Evolutionary conservation across 2,329 filamentous ascomycete species (phyloP).

Genomic region (Ceratocystis lukuohia): DNA sequence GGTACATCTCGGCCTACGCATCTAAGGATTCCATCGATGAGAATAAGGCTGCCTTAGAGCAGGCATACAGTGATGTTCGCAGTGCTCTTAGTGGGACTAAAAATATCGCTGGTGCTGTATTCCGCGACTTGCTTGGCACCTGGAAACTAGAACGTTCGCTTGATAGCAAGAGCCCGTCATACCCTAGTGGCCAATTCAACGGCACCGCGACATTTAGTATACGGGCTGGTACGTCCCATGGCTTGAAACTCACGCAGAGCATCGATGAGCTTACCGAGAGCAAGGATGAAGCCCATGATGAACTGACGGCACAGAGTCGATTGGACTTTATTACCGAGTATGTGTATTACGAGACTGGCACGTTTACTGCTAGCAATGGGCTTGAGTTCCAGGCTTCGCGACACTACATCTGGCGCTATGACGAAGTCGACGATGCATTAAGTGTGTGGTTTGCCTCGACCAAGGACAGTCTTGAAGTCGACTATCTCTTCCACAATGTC

Average conservation of each 20-base stretch:
- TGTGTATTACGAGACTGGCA: conserved; percentile 54
- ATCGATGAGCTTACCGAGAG: background rate
- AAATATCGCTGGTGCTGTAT: conserved; percentile 54
- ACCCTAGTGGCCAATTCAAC: conserved; percentile 50
- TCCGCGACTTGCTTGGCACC: conserved; percentile 54
- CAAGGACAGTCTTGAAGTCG: conserved; percentile 47
- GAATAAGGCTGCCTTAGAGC: conserved; percentile 32
- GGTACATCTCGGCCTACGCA: conserved; percentile 34
- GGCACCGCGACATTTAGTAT: conserved; percentile 54
- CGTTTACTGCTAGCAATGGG: conserved; percentile 44
- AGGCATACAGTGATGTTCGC: conserved; percentile 32
- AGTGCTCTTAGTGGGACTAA: conserved; percentile 32
- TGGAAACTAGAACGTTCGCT: conserved; percentile 53
- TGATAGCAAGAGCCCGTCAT: conserved; percentile 38
- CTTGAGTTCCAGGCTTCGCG: conserved; percentile 46
- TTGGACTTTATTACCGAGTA: conserved; percentile 40
- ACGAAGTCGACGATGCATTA: conserved; percentile 44
- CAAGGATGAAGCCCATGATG: conserved; percentile 22
- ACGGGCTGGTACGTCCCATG: conserved; percentile 13
- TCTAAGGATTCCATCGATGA: conserved; percentile 29
- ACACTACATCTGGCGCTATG: conserved; percentile 61
- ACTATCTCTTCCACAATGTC: conserved; percentile 65
- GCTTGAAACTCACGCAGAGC: background rate
- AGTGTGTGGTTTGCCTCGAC: conserved; percentile 62
- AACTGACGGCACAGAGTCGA: conserved; percentile 9